Evolutionary conservation across 177 flowering plant genomes (phyloP), one percentile per base, ranked within the genome.

Genomic region (Telopea speciosissima): DNA sequence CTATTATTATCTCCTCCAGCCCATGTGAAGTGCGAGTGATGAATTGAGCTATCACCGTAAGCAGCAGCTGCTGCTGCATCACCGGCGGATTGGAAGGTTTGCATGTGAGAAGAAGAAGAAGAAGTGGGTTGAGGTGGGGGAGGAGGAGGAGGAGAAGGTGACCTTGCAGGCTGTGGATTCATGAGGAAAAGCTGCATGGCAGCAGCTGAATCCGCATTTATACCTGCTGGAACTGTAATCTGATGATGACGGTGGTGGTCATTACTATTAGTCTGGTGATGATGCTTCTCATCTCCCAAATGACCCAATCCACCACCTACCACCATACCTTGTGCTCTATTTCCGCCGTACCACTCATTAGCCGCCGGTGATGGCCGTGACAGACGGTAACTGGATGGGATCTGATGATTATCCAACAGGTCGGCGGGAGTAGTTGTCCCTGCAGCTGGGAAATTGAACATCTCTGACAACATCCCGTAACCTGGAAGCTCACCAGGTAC

Each of bases 111-210:
- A n/a, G n/a, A n/a, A n/a, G n/a, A n/a, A n/a, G n/a, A n/a, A n/a
- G n/a, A n/a, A n/a, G n/a, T n/a, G 17, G 75, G 45, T 24, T 68
- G 70, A 6, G 78, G 68, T 7, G 83, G 81, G 26, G 77, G 78
- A n/a, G n/a, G n/a, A n/a, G n/a, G n/a, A 49, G 83, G 68, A n/a
- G 91, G 88, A 65, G 97, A 83, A 5, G 91, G 89, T 45, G 96
- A 83, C 73, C 90, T 81, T 44, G n/a, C n/a, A n/a, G 83, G 85
- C 31, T 79, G 90, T 33, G 97, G 97, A 71, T 93, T 93, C 89
- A 87, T 83, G 0, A 91, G 79, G 67, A 90, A 96, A 75, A 93
- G 91, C 72, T 96, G 99, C 99, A 96, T 93, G 91, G 98, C 94
- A 8, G 87, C 92, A 5, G 95, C 91, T 21, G 91, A 79, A 28